phyloP scores from a whole-genome alignment of 1,284 basidiomycete genomes.

The Marasmius sp. region DNA sequence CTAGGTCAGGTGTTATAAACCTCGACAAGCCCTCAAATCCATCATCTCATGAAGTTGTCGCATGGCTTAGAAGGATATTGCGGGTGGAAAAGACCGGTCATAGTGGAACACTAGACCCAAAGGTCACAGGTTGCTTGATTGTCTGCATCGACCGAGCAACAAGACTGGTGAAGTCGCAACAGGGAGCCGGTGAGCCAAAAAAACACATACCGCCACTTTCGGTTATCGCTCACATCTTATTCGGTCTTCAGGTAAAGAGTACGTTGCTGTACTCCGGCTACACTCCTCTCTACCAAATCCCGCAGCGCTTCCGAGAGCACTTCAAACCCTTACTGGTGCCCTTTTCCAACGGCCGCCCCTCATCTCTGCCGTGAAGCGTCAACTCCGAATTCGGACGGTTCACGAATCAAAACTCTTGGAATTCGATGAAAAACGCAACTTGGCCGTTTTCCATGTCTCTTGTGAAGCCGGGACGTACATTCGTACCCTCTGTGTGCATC shows the following conservation, averaged over 20 bases:
- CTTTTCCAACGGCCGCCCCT: slow-evolving; percentile 99
- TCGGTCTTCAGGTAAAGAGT: slow-evolving; percentile 85
- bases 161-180: slow-evolving; percentile 97
- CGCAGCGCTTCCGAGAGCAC: slow-evolving; percentile 85
- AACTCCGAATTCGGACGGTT: slow-evolving; percentile 96
- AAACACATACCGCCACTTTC: neutral
- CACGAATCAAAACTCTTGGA: slow-evolving; percentile 96
- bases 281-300: slow-evolving; percentile 84
- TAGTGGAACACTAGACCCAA: slow-evolving; percentile 97
- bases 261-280: slow-evolving; percentile 93
- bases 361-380: slow-evolving; percentile 98
- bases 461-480: slow-evolving; percentile 99
- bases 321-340: slow-evolving; percentile 97
- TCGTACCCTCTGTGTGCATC: slow-evolving; percentile 96
- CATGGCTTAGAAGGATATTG: slow-evolving; percentile 95
- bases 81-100: slow-evolving; percentile 98
- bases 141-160: slow-evolving; percentile 99
- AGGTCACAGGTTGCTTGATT: slow-evolving; percentile 98
- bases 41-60: slow-evolving; percentile 99
- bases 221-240: slow-evolving; percentile 15
- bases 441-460: slow-evolving; percentile 97
- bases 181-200: slow-evolving; percentile 76
- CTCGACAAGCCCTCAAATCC: slow-evolving; percentile 99
- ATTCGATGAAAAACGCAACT: slow-evolving; percentile 96
- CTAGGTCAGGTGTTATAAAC: slow-evolving; percentile 96